A percentile compares a stretch with the other conserved stretches of the same genome.
Evolutionary conservation across 805 yeast species (phyloP).

Genomic region (Priceomyces haplophilus): DNA sequence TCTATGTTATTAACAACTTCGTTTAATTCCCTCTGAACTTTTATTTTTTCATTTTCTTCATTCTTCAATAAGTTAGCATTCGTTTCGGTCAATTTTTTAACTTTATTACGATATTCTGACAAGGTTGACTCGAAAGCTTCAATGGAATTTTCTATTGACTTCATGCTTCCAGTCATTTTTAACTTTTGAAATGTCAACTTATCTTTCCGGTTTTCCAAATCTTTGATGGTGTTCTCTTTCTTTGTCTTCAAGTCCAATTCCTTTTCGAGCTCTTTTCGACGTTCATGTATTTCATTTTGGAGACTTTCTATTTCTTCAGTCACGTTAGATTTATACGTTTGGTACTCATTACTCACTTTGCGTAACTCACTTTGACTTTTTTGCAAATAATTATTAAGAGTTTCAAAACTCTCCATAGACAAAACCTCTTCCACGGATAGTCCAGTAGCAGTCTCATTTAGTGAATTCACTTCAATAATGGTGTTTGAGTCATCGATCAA

Average conservation of each 20-base stretch:
- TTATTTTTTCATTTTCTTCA: constrained; percentile 21
- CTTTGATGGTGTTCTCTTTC: constrained; percentile 30
- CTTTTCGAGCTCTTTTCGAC: constrained; percentile 36
- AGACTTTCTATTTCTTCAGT: constrained; percentile 15
- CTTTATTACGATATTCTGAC: constrained; percentile 13
- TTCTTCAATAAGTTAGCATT: constrained; percentile 21
- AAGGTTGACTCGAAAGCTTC: constrained; percentile 20
- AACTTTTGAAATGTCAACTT: constrained; percentile 31
- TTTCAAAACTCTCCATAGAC: constrained; percentile 15
- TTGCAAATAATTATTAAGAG: constrained; percentile 22
- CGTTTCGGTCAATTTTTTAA: constrained; percentile 22
- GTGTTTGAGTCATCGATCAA: constrained; percentile 2
- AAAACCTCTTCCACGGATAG: constrained; percentile 9
- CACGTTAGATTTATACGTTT: constrained; percentile 12
- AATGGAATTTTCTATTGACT: constrained; percentile 16
- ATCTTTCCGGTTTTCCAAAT: constrained; percentile 30
- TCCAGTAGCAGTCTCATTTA: not conserved
- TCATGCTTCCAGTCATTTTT: constrained; percentile 24
- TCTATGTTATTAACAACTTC: constrained; percentile 14
- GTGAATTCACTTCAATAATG: constrained; percentile 2
- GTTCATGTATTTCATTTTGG: constrained; percentile 26
- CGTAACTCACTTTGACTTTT: constrained; percentile 26
- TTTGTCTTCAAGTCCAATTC: constrained; percentile 28
- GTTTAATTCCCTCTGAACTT: constrained; percentile 16
- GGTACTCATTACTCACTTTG: constrained; percentile 19